Percentiles rank a stretch among this genome's conserved stretches.
These are phyloP conservation scores for Oryza longistaminata DNA, from an alignment of 176 grass and related monocot genomes.

Conservation along the genomic window DNA sequence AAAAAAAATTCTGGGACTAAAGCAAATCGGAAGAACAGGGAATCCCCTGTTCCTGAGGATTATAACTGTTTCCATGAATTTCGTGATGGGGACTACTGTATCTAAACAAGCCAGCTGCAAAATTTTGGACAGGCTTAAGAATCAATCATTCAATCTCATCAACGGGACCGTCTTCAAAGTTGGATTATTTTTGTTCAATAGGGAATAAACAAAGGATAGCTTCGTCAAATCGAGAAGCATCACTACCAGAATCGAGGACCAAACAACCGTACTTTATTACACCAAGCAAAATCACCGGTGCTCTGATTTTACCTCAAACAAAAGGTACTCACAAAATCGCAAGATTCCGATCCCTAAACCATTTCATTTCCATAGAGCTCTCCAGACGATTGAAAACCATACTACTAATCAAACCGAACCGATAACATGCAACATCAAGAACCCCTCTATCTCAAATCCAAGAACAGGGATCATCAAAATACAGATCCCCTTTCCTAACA, in stretches of 20 bases:
- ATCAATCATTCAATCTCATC: slow-evolving; percentile 3
- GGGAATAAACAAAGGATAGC: background rate
- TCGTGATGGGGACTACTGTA: background rate
- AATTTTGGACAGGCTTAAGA: background rate
- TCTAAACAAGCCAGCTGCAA: background rate
- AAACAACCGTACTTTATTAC: background rate
- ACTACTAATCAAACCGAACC: background rate
- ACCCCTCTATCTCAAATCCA: background rate
- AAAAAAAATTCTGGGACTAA: background rate
- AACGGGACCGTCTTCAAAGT: background rate
- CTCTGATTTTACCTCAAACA: background rate
- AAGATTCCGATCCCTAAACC: background rate
- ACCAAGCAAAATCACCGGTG: slow-evolving; percentile 5
- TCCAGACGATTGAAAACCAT: background rate
- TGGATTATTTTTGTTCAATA: background rate
- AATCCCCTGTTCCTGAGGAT: background rate
- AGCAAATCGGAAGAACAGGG: background rate
- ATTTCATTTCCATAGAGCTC: background rate
- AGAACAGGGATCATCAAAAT: background rate
- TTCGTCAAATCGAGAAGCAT: background rate
- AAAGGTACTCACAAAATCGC: background rate
- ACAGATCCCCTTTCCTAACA: background rate
- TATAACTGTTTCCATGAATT: background rate
- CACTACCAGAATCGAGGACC: background rate
- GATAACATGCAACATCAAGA: background rate